Evolutionary conservation across 768 basidiomycete species (phyloP), one percentile per base, ranked within the genome.

Genomic region (Pleurotus pulmonarius): DNA sequence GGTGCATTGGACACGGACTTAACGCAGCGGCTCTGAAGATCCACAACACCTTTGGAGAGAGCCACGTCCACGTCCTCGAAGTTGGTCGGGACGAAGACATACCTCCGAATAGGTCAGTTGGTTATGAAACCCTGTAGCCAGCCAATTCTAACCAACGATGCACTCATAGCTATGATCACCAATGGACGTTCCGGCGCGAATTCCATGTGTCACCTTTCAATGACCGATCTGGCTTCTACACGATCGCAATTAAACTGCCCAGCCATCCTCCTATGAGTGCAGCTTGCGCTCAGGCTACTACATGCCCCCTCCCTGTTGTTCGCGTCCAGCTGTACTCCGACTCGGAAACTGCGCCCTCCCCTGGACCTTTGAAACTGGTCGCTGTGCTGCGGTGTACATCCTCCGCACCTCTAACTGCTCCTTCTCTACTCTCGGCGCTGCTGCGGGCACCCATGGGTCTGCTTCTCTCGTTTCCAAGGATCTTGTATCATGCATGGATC

Each of bases 171-270:
- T 83, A 78, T 59, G 74, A 83, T 55, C 78, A 85, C 59, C 79
- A 83, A 55, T 90, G 87, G 85, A 83, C 80, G 0, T 81, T 90
- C 54, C 74, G 73, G 16, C 82, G 87, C 22, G 75, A 80, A 59
- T 90, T 90, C 65, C 87, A 90, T 61, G 87, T 90, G 46, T 90
- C 87, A 0, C 86, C 88, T 0, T 89, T 88, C 75, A 90, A 88
- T 65, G 84, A 87, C 61, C 77, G 87, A 3, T 73, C 77, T 20
- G 87, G 87, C 0, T 85, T 74, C 65, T 90, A 89, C 69, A 78
- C 71, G 3, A 73, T 87, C 12, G 76, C 83, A 44, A 63, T 90
- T 18, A 71, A 72, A 56, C 64, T 71, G 9, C 86, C 87, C 3
- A 67, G 69, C 43, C 70, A 72, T 49, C 59, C 77, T 7, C 73